These are phyloP conservation scores for Neospermospora avenae DNA, from an alignment of 2,329 filamentous ascomycete species.

Conservation along the genomic window DNA sequence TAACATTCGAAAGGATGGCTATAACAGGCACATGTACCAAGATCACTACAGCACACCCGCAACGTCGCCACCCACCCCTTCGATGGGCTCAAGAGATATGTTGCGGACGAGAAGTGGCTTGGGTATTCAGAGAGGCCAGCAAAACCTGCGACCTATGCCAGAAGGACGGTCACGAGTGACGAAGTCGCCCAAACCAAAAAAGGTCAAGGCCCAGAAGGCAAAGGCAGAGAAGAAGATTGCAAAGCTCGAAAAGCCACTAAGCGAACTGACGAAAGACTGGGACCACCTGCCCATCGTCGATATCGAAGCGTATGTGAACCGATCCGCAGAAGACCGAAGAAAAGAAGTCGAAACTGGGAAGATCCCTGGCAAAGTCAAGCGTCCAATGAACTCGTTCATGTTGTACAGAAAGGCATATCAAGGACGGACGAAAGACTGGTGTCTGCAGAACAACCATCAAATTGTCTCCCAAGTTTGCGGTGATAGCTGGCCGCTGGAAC, in stretches of 20 bases:
- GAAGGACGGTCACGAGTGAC: slow-evolving; percentile 24
- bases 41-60: slow-evolving; percentile 50
- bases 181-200: slow-evolving; percentile 35
- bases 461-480: slow-evolving; percentile 86
- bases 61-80: slow-evolving; percentile 50
- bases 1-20: slow-evolving; percentile 26
- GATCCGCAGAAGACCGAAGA: slow-evolving; percentile 62
- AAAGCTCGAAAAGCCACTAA: slow-evolving; percentile 64
- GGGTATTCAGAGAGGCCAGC: slow-evolving; percentile 24
- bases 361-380: slow-evolving; percentile 71
- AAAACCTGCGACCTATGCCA: slow-evolving; percentile 29
- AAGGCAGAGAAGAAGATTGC: slow-evolving; percentile 47
- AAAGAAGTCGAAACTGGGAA: slow-evolving; percentile 68
- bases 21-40: slow-evolving; percentile 21
- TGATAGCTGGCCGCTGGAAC: slow-evolving; percentile 79
- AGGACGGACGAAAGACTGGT: slow-evolving; percentile 78
- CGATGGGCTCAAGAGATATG: slow-evolving; percentile 28
- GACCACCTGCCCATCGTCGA: slow-evolving; percentile 64
- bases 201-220: slow-evolving; percentile 37
- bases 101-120: slow-evolving; percentile 32
- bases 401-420: slow-evolving; percentile 92
- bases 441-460: slow-evolving; percentile 87
- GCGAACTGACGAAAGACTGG: slow-evolving; percentile 63
- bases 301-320: slow-evolving; percentile 76
- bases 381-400: slow-evolving; percentile 98